These are phyloP conservation scores for Chondrostereum purpureum DNA, from an alignment of 1,284 basidiomycete genomes.

Conservation along the genomic window DNA sequence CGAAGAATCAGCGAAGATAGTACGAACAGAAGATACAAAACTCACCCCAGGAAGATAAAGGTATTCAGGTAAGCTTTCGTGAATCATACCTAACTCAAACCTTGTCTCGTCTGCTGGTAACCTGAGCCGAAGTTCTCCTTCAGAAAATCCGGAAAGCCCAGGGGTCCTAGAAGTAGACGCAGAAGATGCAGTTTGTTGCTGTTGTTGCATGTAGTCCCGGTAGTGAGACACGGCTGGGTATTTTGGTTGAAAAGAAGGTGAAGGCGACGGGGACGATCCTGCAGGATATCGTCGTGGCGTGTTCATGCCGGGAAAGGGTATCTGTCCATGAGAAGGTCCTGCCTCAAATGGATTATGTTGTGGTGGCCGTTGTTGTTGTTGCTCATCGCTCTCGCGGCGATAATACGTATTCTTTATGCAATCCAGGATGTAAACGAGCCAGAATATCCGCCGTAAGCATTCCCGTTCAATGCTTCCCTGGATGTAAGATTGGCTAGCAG, in stretches of 20 bases:
- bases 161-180: not conserved
- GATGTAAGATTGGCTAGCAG: conserved; percentile 49
- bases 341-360: no score
- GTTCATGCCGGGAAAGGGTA: no score
- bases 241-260: no score
- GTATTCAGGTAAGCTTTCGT: conserved; percentile 37
- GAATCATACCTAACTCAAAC: conserved; percentile 59
- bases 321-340: no score
- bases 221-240: no score
- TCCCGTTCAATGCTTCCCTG: conserved; percentile 61
- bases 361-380: no score
- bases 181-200: not conserved
- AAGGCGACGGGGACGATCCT: not conserved
- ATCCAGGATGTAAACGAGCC: conserved; percentile 62
- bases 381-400: conserved; percentile 6
- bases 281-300: not conserved
- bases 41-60: conserved; percentile 43
- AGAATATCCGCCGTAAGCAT: conserved; percentile 68
- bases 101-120: conserved; percentile 71
- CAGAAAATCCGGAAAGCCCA: conserved; percentile 22
- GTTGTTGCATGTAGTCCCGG: no score
- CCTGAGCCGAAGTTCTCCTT: conserved; percentile 53
- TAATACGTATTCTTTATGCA: conserved; percentile 25
- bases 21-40: conserved; percentile 8
- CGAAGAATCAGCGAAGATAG: conserved; percentile 8